Evolutionary conservation across 352 stramenopile genomes (phyloP).

Genomic region (Phytophthora meadii): DNA sequence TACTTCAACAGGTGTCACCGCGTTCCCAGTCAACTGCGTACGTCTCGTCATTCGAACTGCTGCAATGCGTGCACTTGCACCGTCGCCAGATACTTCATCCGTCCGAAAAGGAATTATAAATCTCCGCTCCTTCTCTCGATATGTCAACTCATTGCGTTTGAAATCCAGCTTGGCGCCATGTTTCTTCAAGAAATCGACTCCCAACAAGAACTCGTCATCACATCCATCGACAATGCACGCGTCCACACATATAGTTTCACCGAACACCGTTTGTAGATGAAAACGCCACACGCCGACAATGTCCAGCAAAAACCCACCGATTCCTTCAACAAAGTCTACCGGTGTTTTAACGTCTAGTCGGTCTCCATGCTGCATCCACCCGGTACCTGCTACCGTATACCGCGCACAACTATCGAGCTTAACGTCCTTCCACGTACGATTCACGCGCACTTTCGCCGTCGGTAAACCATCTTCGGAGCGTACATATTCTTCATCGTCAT

Average conservation of each 20-base stretch:
- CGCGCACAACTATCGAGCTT: background rate
- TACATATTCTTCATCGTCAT: too few relatives aligned
- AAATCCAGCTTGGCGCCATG: background rate
- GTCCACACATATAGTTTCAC: background rate
- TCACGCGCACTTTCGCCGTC: too few relatives aligned
- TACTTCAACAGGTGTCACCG: background rate
- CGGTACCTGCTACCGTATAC: background rate
- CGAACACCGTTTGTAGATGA: background rate
- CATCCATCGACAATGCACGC: background rate
- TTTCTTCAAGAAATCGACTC: background rate
- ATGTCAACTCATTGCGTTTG: background rate
- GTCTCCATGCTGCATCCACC: slow-evolving; percentile 5
- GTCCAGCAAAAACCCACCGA: slow-evolving; percentile 1
- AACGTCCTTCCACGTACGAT: too few relatives aligned
- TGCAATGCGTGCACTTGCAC: background rate
- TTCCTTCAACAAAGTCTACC: slow-evolving; percentile 1
- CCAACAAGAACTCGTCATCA: background rate
- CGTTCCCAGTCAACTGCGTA: background rate
- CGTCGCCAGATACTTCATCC: background rate
- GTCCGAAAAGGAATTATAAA: slow-evolving; percentile 3
- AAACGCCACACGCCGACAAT: background rate
- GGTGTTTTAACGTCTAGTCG: background rate
- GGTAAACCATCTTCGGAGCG: too few relatives aligned
- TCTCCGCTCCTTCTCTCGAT: background rate
- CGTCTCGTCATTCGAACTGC: background rate